Conservation (phyloP, 2,329 filamentous ascomycete genomes). For the Arthrinium puccinioides region DNA sequence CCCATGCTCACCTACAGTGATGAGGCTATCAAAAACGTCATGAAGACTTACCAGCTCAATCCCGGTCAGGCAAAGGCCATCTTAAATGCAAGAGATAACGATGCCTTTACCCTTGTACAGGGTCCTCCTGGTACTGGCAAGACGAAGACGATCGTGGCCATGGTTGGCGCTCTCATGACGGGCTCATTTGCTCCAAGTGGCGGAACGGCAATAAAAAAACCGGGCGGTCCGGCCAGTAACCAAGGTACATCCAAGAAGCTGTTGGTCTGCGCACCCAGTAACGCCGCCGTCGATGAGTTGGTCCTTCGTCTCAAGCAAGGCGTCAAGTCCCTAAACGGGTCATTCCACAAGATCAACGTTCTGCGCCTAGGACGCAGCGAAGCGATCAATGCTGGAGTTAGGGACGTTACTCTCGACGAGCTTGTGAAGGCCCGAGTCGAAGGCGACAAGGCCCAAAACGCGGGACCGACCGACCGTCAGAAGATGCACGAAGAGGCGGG, state of each 20-base stretch:
- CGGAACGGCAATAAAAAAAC: conserved; percentile 37
- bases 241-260: conserved; percentile 64
- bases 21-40: conserved; percentile 60
- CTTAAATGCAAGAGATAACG: conserved; percentile 86
- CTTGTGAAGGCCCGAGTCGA: conserved; percentile 71
- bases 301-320: conserved; percentile 88
- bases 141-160: conserved; percentile 95
- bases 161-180: conserved; percentile 81
- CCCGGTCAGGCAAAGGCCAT: conserved; percentile 85
- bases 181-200: conserved; percentile 37
- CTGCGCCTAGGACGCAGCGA: conserved; percentile 86
- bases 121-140: conserved; percentile 95
- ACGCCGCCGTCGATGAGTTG: conserved; percentile 92
- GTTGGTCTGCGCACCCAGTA: conserved; percentile 95
- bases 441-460: conserved; percentile 49
- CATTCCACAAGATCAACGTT: conserved; percentile 71
- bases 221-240: conserved; percentile 24
- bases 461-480: conserved; percentile 48
- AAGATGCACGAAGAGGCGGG: conserved; percentile 56
- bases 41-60: conserved; percentile 78
- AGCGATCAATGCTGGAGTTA: conserved; percentile 82
- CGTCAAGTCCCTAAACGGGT: conserved; percentile 69
- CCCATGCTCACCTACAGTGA: conserved; percentile 77
- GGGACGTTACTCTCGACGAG: conserved; percentile 89
- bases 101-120: conserved; percentile 94